Percentiles rank a stretch among this genome's conserved stretches.
Conservation (phyloP, 1,284 basidiomycete species). For the Cerrena zonata region DNA sequence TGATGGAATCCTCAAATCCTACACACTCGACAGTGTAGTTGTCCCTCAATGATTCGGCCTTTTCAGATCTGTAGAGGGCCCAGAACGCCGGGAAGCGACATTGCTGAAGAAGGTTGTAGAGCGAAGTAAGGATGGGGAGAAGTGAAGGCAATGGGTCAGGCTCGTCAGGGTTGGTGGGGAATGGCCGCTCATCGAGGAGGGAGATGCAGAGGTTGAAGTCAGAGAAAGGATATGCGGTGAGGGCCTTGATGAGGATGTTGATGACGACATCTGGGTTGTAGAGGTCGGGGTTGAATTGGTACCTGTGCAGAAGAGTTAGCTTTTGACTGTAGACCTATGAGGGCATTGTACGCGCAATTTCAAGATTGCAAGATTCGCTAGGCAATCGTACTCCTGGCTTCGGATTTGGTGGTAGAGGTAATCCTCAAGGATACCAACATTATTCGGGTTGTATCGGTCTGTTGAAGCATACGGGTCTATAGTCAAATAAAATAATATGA, state of each 20-base stretch:
- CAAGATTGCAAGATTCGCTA: constrained; percentile 86
- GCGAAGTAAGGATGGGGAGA: constrained; percentile 68
- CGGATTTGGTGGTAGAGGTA: constrained; percentile 90
- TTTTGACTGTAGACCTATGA: background rate
- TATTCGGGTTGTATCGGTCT: constrained; percentile 96
- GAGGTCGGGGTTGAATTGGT: constrained; percentile 92
- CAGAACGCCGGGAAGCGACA: constrained; percentile 92
- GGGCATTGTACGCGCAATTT: constrained; percentile 55
- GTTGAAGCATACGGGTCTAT: background rate
- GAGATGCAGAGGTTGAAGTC: constrained; percentile 93
- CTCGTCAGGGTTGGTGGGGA: constrained; percentile 63
- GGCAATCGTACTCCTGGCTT: constrained; percentile 85
- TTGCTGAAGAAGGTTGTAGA: constrained; percentile 76
- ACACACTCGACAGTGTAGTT: constrained; percentile 79
- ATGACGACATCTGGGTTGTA: constrained; percentile 90
- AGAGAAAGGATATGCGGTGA: constrained; percentile 76
- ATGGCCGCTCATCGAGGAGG: constrained; percentile 73
- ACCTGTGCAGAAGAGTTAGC: constrained; percentile 43
- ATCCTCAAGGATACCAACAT: constrained; percentile 87
- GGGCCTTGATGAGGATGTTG: constrained; percentile 90
- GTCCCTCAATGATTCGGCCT: constrained; percentile 67
- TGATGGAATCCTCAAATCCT: constrained; percentile 77
- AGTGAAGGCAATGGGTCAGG: constrained; percentile 71
- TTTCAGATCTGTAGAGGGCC: constrained; percentile 63
- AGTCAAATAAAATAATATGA: background rate